Percentiles rank a stretch among this genome's conserved stretches.
Conservation (phyloP, 129 eudicot species). For the Flaveria robusta region DNA sequence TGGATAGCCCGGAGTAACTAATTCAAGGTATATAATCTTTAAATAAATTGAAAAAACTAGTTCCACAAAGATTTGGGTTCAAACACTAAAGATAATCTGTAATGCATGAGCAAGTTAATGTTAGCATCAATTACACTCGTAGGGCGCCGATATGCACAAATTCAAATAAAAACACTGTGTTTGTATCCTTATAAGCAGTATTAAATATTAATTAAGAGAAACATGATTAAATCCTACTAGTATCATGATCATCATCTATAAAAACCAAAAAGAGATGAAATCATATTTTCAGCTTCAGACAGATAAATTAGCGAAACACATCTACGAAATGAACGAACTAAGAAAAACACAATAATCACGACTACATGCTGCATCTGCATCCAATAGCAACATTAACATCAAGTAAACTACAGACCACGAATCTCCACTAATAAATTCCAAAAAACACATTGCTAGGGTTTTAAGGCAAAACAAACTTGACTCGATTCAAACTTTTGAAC, state of each 20-base stretch:
- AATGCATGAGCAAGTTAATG: neutral
- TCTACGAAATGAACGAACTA: constrained; percentile 8
- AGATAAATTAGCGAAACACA: neutral
- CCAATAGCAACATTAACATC: constrained; percentile 2
- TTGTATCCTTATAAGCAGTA: constrained; percentile 12
- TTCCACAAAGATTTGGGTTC: neutral
- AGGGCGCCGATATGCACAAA: constrained; percentile 2
- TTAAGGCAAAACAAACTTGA: neutral
- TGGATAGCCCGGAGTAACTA: neutral
- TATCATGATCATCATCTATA: constrained; percentile 5
- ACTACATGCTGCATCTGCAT: neutral
- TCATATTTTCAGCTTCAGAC: neutral
- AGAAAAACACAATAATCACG: constrained; percentile 9
- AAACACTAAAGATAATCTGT: no score
- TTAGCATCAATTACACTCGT: no score
- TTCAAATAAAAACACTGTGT: neutral
- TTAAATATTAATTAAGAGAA: neutral
- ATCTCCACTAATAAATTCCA: neutral
- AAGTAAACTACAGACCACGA: neutral
- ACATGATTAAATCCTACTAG: neutral
- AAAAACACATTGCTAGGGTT: constrained; percentile 14
- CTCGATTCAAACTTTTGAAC: neutral
- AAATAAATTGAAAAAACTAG: neutral
- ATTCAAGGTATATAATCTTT: neutral
- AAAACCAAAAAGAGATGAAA: neutral